These are phyloP conservation scores for Phytophthora pluvialis DNA, from an alignment of 352 stramenopile species.

Conservation along the genomic window DNA sequence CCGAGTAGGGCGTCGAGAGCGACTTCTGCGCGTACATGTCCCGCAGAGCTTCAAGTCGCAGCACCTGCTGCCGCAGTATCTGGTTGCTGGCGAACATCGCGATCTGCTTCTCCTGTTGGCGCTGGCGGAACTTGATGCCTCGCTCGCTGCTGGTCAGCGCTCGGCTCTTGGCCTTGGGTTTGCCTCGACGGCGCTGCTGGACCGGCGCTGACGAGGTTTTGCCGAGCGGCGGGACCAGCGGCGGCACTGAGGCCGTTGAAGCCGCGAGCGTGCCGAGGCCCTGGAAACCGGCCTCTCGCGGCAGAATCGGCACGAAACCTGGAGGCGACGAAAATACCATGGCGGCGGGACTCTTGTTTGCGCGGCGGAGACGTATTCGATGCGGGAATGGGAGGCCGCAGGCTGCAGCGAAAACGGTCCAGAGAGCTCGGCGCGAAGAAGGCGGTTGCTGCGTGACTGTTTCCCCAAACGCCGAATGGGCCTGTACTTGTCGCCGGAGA, in stretches of 20 bases:
- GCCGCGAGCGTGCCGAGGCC: neutral
- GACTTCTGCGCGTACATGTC: constrained; percentile 24
- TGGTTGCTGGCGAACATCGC: constrained; percentile 16
- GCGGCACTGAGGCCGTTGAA: constrained; percentile 1
- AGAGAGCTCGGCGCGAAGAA: neutral
- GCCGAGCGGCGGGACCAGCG: neutral
- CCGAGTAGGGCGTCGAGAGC: constrained; percentile 21
- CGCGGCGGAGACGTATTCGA: too few species aligned
- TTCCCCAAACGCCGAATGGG: too few species aligned
- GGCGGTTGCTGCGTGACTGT: too few species aligned
- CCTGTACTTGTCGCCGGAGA: neutral
- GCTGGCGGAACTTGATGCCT: constrained; percentile 39
- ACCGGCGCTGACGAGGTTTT: neutral
- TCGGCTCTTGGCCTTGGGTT: constrained; percentile 18
- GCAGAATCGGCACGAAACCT: constrained; percentile 24
- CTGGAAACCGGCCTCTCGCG: neutral
- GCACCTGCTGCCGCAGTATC: constrained; percentile 32
- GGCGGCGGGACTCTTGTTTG: neutral
- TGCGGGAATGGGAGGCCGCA: neutral
- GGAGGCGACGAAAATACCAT: constrained; percentile 10
- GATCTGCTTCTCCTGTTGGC: constrained; percentile 33
- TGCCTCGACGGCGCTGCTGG: constrained; percentile 4
- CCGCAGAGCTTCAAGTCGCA: constrained; percentile 27
- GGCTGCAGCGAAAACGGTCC: neutral
- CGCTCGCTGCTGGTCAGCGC: constrained; percentile 38